These are phyloP conservation scores for Scheffersomyces ergatensis DNA, from an alignment of 805 yeast species.

Conservation along the genomic window DNA sequence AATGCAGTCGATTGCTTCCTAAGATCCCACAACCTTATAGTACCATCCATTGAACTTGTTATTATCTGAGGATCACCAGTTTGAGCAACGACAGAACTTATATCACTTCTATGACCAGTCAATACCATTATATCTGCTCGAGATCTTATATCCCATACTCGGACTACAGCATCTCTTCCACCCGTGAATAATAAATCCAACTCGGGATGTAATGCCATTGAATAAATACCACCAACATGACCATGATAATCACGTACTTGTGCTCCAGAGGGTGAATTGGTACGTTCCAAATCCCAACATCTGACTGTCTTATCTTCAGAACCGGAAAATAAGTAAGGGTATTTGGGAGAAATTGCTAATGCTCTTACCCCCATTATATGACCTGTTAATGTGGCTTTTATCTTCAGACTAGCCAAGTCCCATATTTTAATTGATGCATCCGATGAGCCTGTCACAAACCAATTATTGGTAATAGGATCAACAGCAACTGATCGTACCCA, in stretches of 20 bases:
- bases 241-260: slow-evolving; percentile 87
- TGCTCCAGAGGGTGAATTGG: slow-evolving; percentile 52
- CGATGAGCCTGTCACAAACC: slow-evolving; percentile 90
- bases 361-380: slow-evolving; percentile 89
- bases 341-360: slow-evolving; percentile 65
- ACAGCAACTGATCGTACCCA: slow-evolving; percentile 83
- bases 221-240: slow-evolving; percentile 84
- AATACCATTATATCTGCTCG: slow-evolving; percentile 71
- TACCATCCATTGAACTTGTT: slow-evolving; percentile 79
- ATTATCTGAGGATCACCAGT: slow-evolving; percentile 82
- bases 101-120: slow-evolving; percentile 76
- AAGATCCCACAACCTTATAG: slow-evolving; percentile 87
- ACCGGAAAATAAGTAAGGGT: slow-evolving; percentile 87
- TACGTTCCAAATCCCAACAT: slow-evolving; percentile 95
- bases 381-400: slow-evolving; percentile 80
- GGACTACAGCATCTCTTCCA: slow-evolving; percentile 80
- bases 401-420: slow-evolving; percentile 73
- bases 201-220: slow-evolving; percentile 84
- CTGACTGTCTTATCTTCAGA: slow-evolving; percentile 91
- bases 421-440: slow-evolving; percentile 89
- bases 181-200: slow-evolving; percentile 81
- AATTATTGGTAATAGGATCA: slow-evolving; percentile 79
- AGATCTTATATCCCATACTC: slow-evolving; percentile 93
- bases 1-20: slow-evolving; percentile 71
- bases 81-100: slow-evolving; percentile 66